Percentiles rank a stretch among this genome's conserved stretches.
Evolutionary conservation across 2,329 filamentous ascomycete species (phyloP).

Genomic region (Pseudocercospora eumusae): DNA sequence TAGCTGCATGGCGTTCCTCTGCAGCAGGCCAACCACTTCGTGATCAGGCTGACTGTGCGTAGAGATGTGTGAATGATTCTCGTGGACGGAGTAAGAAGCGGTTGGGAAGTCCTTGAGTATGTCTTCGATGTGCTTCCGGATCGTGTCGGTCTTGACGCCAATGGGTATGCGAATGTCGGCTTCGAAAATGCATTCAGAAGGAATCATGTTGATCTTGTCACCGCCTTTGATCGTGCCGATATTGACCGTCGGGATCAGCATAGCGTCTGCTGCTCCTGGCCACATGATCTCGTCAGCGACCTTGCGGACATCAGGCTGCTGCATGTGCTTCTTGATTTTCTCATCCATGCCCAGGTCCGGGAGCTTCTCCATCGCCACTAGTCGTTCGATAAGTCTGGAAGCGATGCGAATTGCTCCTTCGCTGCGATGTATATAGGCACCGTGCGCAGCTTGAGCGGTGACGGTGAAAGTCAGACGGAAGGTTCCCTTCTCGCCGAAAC

Average conservation of each 20-base stretch:
- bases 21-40: conserved; percentile 38
- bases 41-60: conserved; percentile 40
- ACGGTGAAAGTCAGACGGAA: conserved; percentile 44
- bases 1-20: conserved; percentile 34
- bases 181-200: conserved; percentile 43
- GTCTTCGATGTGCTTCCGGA: conserved; percentile 36
- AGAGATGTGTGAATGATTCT: conserved; percentile 42
- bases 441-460: conserved; percentile 41
- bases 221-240: conserved; percentile 47
- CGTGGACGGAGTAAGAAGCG: conserved; percentile 37
- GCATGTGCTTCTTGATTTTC: conserved; percentile 37
- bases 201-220: conserved; percentile 49
- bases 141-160: conserved; percentile 38
- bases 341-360: conserved; percentile 33
- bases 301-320: conserved; percentile 35
- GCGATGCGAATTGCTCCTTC: conserved; percentile 45
- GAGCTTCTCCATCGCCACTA: conserved; percentile 39
- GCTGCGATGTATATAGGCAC: conserved; percentile 45
- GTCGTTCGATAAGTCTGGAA: conserved; percentile 35
- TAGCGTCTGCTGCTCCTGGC: conserved; percentile 38
- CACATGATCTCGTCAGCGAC: conserved; percentile 44
- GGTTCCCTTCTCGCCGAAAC: conserved; percentile 49
- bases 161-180: conserved; percentile 47
- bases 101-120: conserved; percentile 38
- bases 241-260: conserved; percentile 44